Evolutionary conservation across 2,329 filamentous ascomycete species (phyloP).

Genomic region (Colletotrichum destructivum): DNA sequence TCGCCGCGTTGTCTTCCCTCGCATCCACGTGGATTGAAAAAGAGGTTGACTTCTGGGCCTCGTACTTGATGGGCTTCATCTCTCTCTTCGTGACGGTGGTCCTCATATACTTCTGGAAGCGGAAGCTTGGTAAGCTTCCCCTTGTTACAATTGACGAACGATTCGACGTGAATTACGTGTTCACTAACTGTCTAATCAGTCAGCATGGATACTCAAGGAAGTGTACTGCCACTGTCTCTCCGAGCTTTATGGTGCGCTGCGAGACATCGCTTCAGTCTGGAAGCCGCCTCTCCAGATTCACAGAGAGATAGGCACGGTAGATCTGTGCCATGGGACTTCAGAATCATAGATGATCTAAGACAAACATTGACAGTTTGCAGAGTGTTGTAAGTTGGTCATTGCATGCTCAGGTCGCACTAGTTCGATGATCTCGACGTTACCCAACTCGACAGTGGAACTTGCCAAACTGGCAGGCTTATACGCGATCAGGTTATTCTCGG

Average conservation of each 20-base stretch:
- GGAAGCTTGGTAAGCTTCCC: not conserved
- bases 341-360: constrained; percentile 75
- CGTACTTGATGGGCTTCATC: not conserved
- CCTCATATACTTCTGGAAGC: not conserved
- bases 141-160: too few relatives aligned
- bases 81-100: not conserved
- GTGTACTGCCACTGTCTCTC: constrained; percentile 68
- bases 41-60: not conserved
- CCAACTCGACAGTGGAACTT: too few relatives aligned
- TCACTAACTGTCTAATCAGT: not conserved
- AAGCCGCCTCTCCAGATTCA: constrained; percentile 72
- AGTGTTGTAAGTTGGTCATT: constrained; percentile 60
- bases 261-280: constrained; percentile 55
- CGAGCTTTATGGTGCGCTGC: constrained; percentile 68
- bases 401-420: too few relatives aligned
- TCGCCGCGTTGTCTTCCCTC: not conserved
- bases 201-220: constrained; percentile 50
- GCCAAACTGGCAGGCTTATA: not conserved
- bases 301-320: constrained; percentile 61
- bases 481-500: constrained; percentile 24
- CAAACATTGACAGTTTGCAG: constrained; percentile 67
- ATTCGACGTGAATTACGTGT: too few relatives aligned
- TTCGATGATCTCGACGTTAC: too few relatives aligned
- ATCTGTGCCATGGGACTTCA: constrained; percentile 70
- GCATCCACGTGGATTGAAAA: not conserved